Base-by-base conservation (phyloP, 768 basidiomycete species). In the Dentipellis fragilis region DNA sequence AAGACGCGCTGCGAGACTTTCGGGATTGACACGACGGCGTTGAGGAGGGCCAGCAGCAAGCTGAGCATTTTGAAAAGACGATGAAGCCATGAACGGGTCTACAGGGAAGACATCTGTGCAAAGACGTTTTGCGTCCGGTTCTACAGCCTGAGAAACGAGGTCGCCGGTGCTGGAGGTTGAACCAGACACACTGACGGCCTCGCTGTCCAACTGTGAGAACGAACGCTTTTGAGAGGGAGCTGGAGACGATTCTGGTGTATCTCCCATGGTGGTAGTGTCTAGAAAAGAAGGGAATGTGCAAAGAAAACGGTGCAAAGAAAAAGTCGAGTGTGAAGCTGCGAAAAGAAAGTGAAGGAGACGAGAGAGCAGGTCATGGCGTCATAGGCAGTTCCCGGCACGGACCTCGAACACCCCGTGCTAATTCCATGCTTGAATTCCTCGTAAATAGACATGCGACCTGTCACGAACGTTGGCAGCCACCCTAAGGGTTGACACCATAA, bases 1-100 rank as follows among this genome's bases (percentile, higher is more conserved):
- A 47, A 87, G 76, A 16, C 84, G 77, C 50, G 76, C 67, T n/a
- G 85, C 84, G 38, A 87, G 73, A 51, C 80, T 80, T 59, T 84
- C 81, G 4, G 84, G 84, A 59, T 87, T 85, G 61, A 87, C 84
- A 56, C 75, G 70, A 49, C 74, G 69, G 52, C 73, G 71, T 57
- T 71, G 69, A 52, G 61, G 61, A 52, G 39, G 59, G 7, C 59
- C 59, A n/a, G 51, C 37, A 10, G 59, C 59, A 10, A 59, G 46
- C 22, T 42, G 50, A 16, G 57, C 46, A 12, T 47, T 51, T 55
- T 14, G 48, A 49, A 16, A 23, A 16, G 29, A 17, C 22, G 40
- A 17, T 16, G 40, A 49, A 16, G 19, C 22, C 17, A 21, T 16
- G 7, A n/a, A 45, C n/a, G n/a, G 42, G n/a, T 45, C 42, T 45